phyloP scores from a whole-genome alignment of 2,329 filamentous ascomycete species.

The Lachnellula hyalina region DNA sequence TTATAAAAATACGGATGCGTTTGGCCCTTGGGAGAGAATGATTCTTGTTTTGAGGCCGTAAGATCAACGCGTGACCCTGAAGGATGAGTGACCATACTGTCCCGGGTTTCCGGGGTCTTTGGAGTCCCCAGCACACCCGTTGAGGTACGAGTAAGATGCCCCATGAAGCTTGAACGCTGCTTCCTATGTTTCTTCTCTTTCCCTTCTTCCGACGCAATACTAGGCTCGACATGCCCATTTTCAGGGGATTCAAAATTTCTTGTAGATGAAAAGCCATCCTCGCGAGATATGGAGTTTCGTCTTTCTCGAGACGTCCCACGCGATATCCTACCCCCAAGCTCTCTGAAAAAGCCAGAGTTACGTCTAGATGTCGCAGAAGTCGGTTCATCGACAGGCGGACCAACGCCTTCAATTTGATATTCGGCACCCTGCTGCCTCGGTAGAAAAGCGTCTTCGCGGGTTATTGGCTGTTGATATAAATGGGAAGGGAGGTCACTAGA shows the following conservation, averaged over 20 bases:
- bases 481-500: slow-evolving; percentile 24
- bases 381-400: slow-evolving; percentile 33
- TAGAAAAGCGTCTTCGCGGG: slow-evolving; percentile 32
- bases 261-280: slow-evolving; percentile 5
- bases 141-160: slow-evolving; percentile 20
- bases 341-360: slow-evolving; percentile 46
- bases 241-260: slow-evolving; percentile 14
- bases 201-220: slow-evolving; percentile 36
- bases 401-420: slow-evolving; percentile 34
- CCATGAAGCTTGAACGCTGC: slow-evolving; percentile 38
- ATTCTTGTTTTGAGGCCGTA: slow-evolving; percentile 12
- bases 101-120: slow-evolving; percentile 31
- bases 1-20: slow-evolving; percentile 37
- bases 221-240: slow-evolving; percentile 41
- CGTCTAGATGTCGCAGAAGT: slow-evolving; percentile 21
- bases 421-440: slow-evolving; percentile 39
- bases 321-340: slow-evolving; percentile 41
- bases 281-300: slow-evolving; percentile 16
- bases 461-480: slow-evolving; percentile 24
- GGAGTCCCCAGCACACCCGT: slow-evolving; percentile 21
- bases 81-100: slow-evolving; percentile 28
- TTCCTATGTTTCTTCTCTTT: slow-evolving; percentile 32
- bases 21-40: slow-evolving; percentile 28
- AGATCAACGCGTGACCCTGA: slow-evolving; percentile 28
- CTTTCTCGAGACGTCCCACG: slow-evolving; percentile 26